Base-by-base conservation (phyloP, 495 filamentous ascomycete genomes). In the Lepraria neglecta region DNA sequence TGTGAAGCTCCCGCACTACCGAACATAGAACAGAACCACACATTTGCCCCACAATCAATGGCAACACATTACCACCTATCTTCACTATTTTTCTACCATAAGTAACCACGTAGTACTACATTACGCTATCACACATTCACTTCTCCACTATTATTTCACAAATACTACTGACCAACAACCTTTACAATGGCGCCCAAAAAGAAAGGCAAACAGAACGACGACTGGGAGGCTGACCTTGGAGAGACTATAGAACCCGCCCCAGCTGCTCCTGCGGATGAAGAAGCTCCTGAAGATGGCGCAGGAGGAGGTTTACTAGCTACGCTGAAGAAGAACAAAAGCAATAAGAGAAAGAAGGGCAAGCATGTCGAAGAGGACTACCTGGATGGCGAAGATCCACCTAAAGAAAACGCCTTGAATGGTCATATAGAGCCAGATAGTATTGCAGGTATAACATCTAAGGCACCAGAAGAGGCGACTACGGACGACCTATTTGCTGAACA, bases 151-250 rank as follows among this genome's bases (percentile, higher is more conserved):
- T 15, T 1, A 14, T 38, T 31, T 15, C 14, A 28, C n/a, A 15
- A 31, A 28, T 33, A 31, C 48, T 15, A 52, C 15, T 31, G 11
- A 31, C 15, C 28, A 17, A 52, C 15, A 4, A 52, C 48, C 27
- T 11, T 58, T 51, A 60, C 66, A 61, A 95, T 97, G 92, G 78
- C 91, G 65, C 91, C 92, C 45, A 97, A 96, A 77, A 96, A 95
- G 80, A 94, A 95, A 80, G 87, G 85, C 74, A 87, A 85, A 72
- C 95, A 90, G 77, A 89, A 88, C 69, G 90, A 95, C 70, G 90
- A 96, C 77, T 97, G 95, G 94, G 94, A 99, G 69, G 85, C 88
- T 43, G 94, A 96, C n/a, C 79, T 97, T 15, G 92, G 90, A 64
- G 95, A 96, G 75, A 71, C 81, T 11, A 62, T 68, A 61, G 71